These are phyloP conservation scores for Bassia scoparia DNA, from an alignment of 148 eudicot genomes.

Conservation along the genomic window DNA sequence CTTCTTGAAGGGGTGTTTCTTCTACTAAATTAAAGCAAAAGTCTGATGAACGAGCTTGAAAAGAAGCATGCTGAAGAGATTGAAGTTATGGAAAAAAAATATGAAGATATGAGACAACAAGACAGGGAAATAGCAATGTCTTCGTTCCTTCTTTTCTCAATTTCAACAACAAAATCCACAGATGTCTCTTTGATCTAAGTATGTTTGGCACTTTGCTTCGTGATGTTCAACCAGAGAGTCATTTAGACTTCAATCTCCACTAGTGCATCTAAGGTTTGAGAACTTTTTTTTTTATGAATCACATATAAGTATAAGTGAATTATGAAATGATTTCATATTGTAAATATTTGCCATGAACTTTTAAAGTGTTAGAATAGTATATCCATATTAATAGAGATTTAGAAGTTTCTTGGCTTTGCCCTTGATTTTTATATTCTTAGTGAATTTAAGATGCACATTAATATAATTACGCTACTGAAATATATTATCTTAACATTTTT, in stretches of 20 bases:
- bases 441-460: too few species aligned
- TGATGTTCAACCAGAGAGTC: neutral
- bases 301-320: too few species aligned
- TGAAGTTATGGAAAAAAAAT: neutral
- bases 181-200: constrained; percentile 2
- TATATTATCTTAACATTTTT: too few species aligned
- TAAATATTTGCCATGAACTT: neutral
- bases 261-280: neutral
- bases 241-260: neutral
- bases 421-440: too few species aligned
- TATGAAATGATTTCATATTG: neutral
- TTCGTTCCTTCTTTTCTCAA: neutral
- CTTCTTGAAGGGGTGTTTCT: constrained; percentile 13
- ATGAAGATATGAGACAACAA: constrained; percentile 10
- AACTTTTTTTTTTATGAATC: neutral
- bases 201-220: neutral
- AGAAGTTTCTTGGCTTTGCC: too few species aligned
- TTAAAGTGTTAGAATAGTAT: too few species aligned
- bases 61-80: constrained; percentile 2
- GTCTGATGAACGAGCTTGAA: neutral
- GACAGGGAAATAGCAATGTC: constrained; percentile 1
- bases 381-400: too few species aligned
- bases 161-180: constrained; percentile 7
- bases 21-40: constrained; percentile 10
- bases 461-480: too few species aligned